Evolutionary conservation across 495 filamentous ascomycete genomes (phyloP).

Genomic region (Penicillium parvum): DNA sequence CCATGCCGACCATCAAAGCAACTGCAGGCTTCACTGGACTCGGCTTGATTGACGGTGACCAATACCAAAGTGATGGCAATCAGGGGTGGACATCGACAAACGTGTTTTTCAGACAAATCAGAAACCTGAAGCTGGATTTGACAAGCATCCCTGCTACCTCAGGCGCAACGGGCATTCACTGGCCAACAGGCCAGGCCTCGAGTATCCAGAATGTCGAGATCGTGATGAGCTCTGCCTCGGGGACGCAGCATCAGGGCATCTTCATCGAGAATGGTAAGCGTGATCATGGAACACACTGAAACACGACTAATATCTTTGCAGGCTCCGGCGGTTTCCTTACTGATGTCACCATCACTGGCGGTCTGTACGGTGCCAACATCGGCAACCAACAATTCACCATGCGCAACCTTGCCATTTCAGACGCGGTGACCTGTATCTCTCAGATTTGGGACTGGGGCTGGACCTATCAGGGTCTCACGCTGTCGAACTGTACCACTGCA

Average conservation of each 20-base stretch:
- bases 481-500: slow-evolving; percentile 50
- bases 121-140: slow-evolving; percentile 73
- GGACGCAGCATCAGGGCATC: slow-evolving; percentile 66
- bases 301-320: slow-evolving; percentile 3
- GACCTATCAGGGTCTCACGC: slow-evolving; percentile 47
- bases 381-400: slow-evolving; percentile 84
- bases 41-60: slow-evolving; percentile 66
- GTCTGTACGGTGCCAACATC: slow-evolving; percentile 57
- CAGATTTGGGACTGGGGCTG: slow-evolving; percentile 59
- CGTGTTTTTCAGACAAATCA: slow-evolving; percentile 72
- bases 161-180: slow-evolving; percentile 65
- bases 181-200: slow-evolving; percentile 69
- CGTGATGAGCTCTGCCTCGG: slow-evolving; percentile 54
- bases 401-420: slow-evolving; percentile 65
- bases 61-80: slow-evolving; percentile 44
- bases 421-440: slow-evolving; percentile 56
- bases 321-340: slow-evolving; percentile 69
- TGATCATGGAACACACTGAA: slow-evolving; percentile 7
- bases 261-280: slow-evolving; percentile 67
- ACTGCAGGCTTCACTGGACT: slow-evolving; percentile 58
- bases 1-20: slow-evolving; percentile 61
- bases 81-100: slow-evolving; percentile 58
- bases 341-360: slow-evolving; percentile 65
- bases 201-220: slow-evolving; percentile 77
- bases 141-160: slow-evolving; percentile 53